Conservation (phyloP, 2,329 filamentous ascomycete species). For the Alternaria metachromatica region DNA sequence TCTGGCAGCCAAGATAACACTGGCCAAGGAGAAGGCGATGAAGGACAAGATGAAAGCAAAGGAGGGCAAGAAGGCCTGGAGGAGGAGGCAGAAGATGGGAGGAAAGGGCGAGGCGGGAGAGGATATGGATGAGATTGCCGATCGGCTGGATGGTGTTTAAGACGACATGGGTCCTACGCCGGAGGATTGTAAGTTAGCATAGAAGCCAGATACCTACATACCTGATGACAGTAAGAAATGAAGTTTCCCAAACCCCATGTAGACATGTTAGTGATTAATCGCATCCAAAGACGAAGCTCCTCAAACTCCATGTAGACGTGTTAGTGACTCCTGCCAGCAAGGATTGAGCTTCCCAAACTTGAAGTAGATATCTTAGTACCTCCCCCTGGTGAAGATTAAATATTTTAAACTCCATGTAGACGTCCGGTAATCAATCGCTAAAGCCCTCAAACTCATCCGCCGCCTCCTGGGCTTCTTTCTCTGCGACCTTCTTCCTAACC, state of each 20-base stretch:
- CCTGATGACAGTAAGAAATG: not conserved
- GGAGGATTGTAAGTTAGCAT: too few relatives aligned
- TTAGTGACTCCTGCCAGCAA: not conserved
- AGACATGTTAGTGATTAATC: not conserved
- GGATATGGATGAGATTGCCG: not conserved
- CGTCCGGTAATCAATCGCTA: slow-evolving; percentile 28
- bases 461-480: slow-evolving; percentile 31
- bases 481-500: slow-evolving; percentile 35
- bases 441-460: slow-evolving; percentile 46
- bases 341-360: not conserved
- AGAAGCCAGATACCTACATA: not conserved
- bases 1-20: not conserved
- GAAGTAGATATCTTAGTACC: too few relatives aligned
- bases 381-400: too few relatives aligned
- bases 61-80: not conserved
- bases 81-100: not conserved
- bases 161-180: not conserved
- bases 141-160: not conserved
- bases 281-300: not conserved
- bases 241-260: not conserved
- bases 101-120: not conserved
- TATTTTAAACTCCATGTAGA: not conserved
- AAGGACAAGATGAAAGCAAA: not conserved
- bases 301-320: not conserved
- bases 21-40: not conserved